Percentiles rank a stretch among this genome's conserved stretches.
Evolutionary conservation across 2,329 filamentous ascomycete species (phyloP).

Genomic region (Fusarium hostae): DNA sequence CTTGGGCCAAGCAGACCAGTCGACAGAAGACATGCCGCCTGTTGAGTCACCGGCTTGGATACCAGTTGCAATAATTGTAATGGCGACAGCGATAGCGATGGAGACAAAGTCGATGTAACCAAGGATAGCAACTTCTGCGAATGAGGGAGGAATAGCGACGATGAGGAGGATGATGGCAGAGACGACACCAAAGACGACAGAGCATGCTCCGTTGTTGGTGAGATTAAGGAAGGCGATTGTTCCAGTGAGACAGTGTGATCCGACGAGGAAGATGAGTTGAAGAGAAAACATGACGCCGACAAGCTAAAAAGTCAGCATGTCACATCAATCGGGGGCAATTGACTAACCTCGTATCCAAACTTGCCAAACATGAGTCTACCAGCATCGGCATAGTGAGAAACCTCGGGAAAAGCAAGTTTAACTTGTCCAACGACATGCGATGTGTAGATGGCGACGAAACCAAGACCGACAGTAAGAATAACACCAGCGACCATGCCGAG

Average conservation of each 20-base stretch:
- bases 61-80: constrained; percentile 74
- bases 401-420: constrained; percentile 63
- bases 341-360: constrained; percentile 63
- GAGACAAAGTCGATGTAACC: constrained; percentile 69
- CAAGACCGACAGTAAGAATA: constrained; percentile 55
- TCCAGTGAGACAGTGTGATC: constrained; percentile 77
- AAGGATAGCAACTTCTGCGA: constrained; percentile 60
- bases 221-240: constrained; percentile 75
- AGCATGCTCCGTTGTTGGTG: constrained; percentile 64
- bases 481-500: constrained; percentile 65
- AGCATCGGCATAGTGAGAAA: constrained; percentile 75
- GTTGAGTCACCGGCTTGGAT: constrained; percentile 51
- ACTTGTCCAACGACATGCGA: constrained; percentile 60
- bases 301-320: constrained; percentile 49
- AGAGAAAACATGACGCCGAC: constrained; percentile 70
- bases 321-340: neutral
- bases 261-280: constrained; percentile 75
- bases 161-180: constrained; percentile 59
- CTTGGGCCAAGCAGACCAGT: constrained; percentile 60
- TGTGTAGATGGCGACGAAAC: constrained; percentile 60
- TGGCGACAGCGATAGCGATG: constrained; percentile 70
- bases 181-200: constrained; percentile 58
- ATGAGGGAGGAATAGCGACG: constrained; percentile 60
- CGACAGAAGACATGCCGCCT: constrained; percentile 48
- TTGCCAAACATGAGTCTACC: constrained; percentile 70